phyloP scores from a whole-genome alignment of 1,139 yeast species.

The Debaryomyces fabryi region DNA sequence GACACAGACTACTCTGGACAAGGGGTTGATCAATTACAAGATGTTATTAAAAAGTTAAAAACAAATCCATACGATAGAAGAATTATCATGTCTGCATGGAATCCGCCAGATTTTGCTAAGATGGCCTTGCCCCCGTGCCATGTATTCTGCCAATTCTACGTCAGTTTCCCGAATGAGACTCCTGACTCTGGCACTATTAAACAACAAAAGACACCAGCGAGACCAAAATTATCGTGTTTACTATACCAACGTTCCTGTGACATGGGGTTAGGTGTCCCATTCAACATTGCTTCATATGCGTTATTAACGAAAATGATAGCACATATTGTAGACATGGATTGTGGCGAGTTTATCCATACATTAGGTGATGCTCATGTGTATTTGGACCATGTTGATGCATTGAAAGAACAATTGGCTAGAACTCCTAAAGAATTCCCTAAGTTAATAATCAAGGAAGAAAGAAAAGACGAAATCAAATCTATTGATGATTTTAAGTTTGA shows the following conservation, averaged over 20 bases:
- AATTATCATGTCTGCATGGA: slow-evolving; percentile 96
- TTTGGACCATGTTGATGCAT: slow-evolving; percentile 88
- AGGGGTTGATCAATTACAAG: slow-evolving; percentile 88
- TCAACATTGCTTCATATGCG: slow-evolving; percentile 96
- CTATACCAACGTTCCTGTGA: slow-evolving; percentile 98
- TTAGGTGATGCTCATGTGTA: slow-evolving; percentile 97
- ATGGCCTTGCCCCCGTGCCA: slow-evolving; percentile 99
- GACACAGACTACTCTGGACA: slow-evolving; percentile 83
- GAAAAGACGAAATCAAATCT: slow-evolving; percentile 47
- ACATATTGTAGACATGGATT: slow-evolving; percentile 87
- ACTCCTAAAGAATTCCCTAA: slow-evolving; percentile 81
- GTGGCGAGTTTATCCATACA: slow-evolving; percentile 93
- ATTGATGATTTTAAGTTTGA: slow-evolving; percentile 90
- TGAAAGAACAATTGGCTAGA: slow-evolving; percentile 75
- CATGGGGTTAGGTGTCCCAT: slow-evolving; percentile 98
- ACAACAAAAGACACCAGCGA: slow-evolving; percentile 23
- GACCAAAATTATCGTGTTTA: slow-evolving; percentile 78
- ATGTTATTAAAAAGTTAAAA: slow-evolving; percentile 76
- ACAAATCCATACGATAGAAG: slow-evolving; percentile 93
- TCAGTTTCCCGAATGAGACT: slow-evolving; percentile 63
- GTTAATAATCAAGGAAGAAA: slow-evolving; percentile 63
- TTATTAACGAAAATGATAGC: slow-evolving; percentile 93
- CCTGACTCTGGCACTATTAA: slow-evolving; percentile 19
- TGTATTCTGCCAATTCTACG: slow-evolving; percentile 93
- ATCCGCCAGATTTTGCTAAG: slow-evolving; percentile 87